phyloP scores from a whole-genome alignment of 2,329 filamentous ascomycete species.

The Penicillium sp. region DNA sequence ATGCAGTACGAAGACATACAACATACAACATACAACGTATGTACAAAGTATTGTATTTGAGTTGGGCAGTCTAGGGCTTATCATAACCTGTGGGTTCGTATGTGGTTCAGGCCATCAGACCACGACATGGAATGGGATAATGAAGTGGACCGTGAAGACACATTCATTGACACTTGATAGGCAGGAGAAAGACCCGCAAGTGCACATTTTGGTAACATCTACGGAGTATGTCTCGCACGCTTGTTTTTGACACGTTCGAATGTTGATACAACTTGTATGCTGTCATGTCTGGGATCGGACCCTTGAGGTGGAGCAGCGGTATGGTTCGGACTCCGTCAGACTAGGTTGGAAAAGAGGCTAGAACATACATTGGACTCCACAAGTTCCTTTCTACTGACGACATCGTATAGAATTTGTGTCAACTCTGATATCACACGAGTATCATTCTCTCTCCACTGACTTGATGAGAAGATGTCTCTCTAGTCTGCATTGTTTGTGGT shows the following conservation, averaged over 20 bases:
- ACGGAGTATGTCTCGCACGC: background rate
- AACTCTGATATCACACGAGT: slow-evolving; percentile 12
- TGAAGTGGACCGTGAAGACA: background rate
- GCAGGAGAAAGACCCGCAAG: background rate
- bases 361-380: background rate
- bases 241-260: background rate
- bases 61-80: background rate
- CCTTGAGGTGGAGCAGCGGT: background rate
- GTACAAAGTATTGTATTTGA: too few species aligned
- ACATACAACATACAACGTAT: too few species aligned
- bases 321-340: background rate
- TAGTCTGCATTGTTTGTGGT: background rate
- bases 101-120: background rate
- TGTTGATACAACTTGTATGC: background rate
- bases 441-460: background rate
- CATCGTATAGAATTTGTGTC: slow-evolving; percentile 2
- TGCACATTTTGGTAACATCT: background rate
- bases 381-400: slow-evolving; percentile 10
- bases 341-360: background rate
- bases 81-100: background rate
- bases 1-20: background rate
- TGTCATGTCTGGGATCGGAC: slow-evolving; percentile 6
- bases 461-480: background rate
- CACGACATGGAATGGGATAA: background rate
- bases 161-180: background rate